Conservation (phyloP, 306 rosid species). For the Lotus japonicus region DNA sequence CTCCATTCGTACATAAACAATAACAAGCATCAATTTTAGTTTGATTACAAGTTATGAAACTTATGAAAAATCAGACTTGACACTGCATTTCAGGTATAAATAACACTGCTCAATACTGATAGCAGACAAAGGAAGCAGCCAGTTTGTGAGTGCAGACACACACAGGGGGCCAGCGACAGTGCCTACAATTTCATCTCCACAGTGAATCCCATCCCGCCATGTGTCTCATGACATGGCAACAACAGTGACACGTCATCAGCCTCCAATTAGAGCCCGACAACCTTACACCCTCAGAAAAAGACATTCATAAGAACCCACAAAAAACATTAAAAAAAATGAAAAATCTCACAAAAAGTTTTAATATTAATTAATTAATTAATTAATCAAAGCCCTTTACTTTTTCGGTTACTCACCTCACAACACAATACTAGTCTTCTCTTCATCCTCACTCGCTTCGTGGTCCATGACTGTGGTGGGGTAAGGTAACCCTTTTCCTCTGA, state of each 20-base stretch:
- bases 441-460: not conserved
- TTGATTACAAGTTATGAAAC: not conserved
- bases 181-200: not conserved
- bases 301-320: not conserved
- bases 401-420: not conserved
- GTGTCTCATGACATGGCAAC: not conserved
- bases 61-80: not conserved
- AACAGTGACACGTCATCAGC: not conserved
- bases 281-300: not conserved
- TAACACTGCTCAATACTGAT: not conserved
- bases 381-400: not conserved
- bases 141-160: not conserved
- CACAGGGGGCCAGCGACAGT: not conserved
- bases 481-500: not conserved
- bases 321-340: not conserved
- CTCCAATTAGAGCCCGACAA: conserved; percentile 18
- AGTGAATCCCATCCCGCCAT: not conserved
- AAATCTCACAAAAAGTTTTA: not conserved
- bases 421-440: not conserved
- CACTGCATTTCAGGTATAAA: not conserved
- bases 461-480: not conserved
- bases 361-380: not conserved
- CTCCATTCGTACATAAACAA: not conserved
- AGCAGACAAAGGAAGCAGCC: not conserved
- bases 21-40: not conserved